A percentile compares a stretch with the other conserved stretches of the same genome.
These are phyloP conservation scores for Fusarium sp. DNA, from an alignment of 2,329 filamentous ascomycete genomes.

Conservation along the genomic window DNA sequence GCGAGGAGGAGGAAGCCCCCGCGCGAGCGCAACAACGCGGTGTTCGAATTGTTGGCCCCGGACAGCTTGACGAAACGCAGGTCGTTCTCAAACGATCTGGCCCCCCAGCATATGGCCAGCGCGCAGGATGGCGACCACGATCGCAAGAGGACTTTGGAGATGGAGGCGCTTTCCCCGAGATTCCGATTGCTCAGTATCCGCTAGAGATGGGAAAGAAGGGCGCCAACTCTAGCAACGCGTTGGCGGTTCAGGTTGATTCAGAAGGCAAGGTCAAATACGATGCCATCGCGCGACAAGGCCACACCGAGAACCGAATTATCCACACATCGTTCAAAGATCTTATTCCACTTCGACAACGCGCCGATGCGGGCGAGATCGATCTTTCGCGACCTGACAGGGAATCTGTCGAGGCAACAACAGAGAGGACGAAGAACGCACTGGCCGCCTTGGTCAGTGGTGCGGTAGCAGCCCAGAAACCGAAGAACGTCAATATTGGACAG, in stretches of 20 bases:
- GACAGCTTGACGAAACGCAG: constrained; percentile 85
- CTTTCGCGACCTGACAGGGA: constrained; percentile 87
- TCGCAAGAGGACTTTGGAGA: constrained; percentile 92
- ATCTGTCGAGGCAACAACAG: constrained; percentile 83
- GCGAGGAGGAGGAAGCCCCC: constrained; percentile 86
- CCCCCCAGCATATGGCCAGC: constrained; percentile 88
- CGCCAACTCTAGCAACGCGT: constrained; percentile 80
- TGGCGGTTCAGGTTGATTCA: constrained; percentile 90
- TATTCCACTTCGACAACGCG: constrained; percentile 91
- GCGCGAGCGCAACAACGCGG: constrained; percentile 79
- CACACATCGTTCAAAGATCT: constrained; percentile 97
- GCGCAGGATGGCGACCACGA: constrained; percentile 90
- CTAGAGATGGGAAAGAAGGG: constrained; percentile 92
- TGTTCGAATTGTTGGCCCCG: constrained; percentile 82
- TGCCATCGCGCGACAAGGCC: constrained; percentile 90
- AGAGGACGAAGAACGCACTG: constrained; percentile 88
- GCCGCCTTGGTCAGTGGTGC: constrained; percentile 85
- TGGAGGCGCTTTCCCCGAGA: constrained; percentile 95
- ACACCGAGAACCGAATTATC: constrained; percentile 84
- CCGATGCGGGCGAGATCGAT: constrained; percentile 91
- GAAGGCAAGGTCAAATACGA: constrained; percentile 97
- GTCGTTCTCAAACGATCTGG: constrained; percentile 85
- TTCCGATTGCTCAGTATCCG: constrained; percentile 93
- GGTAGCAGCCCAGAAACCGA: constrained; percentile 92
- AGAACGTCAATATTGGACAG: constrained; percentile 87